These are phyloP conservation scores for Didymella keratinophila DNA, from an alignment of 2,329 filamentous ascomycete species.

Conservation along the genomic window DNA sequence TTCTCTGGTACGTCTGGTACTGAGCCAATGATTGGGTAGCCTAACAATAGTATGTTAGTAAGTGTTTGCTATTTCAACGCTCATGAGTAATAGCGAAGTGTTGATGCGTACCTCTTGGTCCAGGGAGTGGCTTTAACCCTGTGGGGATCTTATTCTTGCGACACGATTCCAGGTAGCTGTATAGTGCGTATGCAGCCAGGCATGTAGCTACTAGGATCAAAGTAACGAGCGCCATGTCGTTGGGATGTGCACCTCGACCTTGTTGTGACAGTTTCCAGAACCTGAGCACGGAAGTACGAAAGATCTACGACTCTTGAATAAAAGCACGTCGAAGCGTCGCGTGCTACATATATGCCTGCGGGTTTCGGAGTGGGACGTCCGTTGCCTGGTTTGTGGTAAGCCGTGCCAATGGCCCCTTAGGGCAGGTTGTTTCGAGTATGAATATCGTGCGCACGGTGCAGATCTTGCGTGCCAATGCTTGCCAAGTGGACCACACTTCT, in stretches of 20 bases:
- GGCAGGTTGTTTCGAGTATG: constrained; percentile 34
- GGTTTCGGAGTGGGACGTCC: constrained; percentile 27
- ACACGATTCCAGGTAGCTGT: constrained; percentile 38
- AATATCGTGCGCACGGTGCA: constrained; percentile 29
- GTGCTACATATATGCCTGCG: constrained; percentile 42
- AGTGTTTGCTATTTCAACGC: constrained; percentile 9
- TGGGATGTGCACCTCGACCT: constrained; percentile 17
- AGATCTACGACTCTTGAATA: constrained; percentile 23
- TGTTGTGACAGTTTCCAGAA: constrained; percentile 17
- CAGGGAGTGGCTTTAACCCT: constrained; percentile 50
- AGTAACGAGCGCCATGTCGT: constrained; percentile 44
- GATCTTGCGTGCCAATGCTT: constrained; percentile 32
- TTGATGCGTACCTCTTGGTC: constrained; percentile 50
- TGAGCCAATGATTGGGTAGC: constrained; percentile 54
- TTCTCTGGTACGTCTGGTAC: constrained; percentile 55
- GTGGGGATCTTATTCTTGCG: constrained; percentile 41
- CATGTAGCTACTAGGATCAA: constrained; percentile 35
- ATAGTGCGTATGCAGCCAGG: constrained; percentile 39
- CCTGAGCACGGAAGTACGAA: constrained; percentile 8
- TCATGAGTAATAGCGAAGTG: neutral
- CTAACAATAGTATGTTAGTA: constrained; percentile 34
- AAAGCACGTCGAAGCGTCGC: constrained; percentile 18
- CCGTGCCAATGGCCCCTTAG: constrained; percentile 22
- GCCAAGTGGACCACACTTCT: constrained; percentile 27
- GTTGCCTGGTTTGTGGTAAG: constrained; percentile 27